Base-by-base conservation (phyloP, 306 rosid genomes). In the Sicyos baderoa region DNA sequence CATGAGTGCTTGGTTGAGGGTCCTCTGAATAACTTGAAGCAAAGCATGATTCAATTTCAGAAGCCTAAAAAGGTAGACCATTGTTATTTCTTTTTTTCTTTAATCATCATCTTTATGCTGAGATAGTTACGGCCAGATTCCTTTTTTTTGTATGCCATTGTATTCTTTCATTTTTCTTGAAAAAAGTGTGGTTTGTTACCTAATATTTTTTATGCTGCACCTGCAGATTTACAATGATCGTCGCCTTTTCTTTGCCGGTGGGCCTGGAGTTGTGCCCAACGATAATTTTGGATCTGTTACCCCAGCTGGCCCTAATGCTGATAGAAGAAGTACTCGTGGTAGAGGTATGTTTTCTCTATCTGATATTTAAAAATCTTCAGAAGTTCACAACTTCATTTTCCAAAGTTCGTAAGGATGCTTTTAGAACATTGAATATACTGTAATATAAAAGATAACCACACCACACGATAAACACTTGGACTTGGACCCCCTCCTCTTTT, bases 1-100 rank as follows among this genome's bases (percentile, higher is more conserved):
- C 89, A 94, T 12, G 99, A 94, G 79, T 94, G 99, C 83, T 87
- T 94, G 90, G 99, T 94, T 67, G 99, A 94, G 79, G 99, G 99
- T 52, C 99, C 99, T 9, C 74, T 94, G 64, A 94, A 88, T 82
- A 94, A 94, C 79, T 79, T 94, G 84, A 94, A 94, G 80, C 99
- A 90, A 84, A 94, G 99, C 78, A 88, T 94, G 99, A 97, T 94
- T 77, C 99, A 94, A 71, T 94, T 94, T 80, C 99, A 89, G 80
- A 94, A 94, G 81, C 99, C 99, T 48, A 94, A 94, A 77, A 94
- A 94, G 99, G 99, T 94, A 69, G 65, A 72, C 40, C 25, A 12
- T 45, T 45, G 50, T 45, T 45, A 45, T 1, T 1, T 45, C 10
- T 11, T 45, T 45, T 37, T 37, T 37, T 37, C 8, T 37, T 37